Conservation (phyloP, 1,284 basidiomycete genomes). For the Papiliotrema terrestris region DNA sequence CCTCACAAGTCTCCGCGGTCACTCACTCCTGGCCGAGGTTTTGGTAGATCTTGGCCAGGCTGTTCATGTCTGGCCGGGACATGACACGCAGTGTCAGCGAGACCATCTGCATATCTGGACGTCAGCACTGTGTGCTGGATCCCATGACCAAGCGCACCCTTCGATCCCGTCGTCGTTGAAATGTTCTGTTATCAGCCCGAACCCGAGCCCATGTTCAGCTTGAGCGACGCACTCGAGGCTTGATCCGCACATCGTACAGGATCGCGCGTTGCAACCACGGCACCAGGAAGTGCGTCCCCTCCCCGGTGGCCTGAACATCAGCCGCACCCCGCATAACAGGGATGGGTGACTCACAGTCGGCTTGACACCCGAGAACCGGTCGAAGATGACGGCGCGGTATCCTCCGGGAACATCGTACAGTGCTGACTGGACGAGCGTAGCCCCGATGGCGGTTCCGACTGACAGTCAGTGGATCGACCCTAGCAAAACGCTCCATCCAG, state of each 20-base stretch:
- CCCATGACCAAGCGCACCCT: conserved; percentile 17
- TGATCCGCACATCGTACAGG: conserved; percentile 95
- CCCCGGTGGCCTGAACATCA: conserved; percentile 64
- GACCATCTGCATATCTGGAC: conserved; percentile 80
- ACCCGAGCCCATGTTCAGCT: background rate
- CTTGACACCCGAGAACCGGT: conserved; percentile 91
- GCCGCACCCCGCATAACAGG: background rate
- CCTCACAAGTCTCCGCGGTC: background rate
- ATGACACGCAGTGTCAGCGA: conserved; percentile 94
- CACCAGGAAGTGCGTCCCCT: conserved; percentile 97
- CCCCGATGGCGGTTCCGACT: conserved; percentile 74
- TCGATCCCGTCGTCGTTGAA: conserved; percentile 60
- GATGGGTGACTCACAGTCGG: conserved; percentile 55
- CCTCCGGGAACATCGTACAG: conserved; percentile 88
- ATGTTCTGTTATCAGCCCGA: conserved; percentile 65
- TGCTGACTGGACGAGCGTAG: conserved; percentile 66
- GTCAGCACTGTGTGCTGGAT: background rate
- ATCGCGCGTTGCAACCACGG: conserved; percentile 96
- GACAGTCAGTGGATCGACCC: background rate
- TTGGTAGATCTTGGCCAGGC: conserved; percentile 93
- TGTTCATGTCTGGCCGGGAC: conserved; percentile 83
- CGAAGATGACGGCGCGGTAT: conserved; percentile 96
- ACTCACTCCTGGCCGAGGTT: conserved; percentile 74
- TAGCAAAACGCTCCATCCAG: background rate
- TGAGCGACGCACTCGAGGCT: conserved; percentile 68